Evolutionary conservation across 345 rosid genomes (phyloP).

Genomic region (Moricandia moricandioides): DNA sequence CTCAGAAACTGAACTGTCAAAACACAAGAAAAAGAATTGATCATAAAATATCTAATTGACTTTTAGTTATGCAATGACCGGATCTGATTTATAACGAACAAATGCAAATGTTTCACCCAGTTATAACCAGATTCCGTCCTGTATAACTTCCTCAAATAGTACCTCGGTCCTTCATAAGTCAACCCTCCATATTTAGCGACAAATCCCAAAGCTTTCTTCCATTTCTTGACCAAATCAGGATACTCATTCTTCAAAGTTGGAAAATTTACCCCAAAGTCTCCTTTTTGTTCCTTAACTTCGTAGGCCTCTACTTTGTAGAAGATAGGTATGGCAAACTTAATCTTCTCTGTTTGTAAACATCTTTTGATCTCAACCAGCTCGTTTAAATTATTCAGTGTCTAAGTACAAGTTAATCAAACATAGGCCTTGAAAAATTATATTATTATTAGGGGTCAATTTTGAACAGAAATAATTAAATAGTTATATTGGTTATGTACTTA

Average conservation of each 20-base stretch:
- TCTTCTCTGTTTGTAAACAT: neutral
- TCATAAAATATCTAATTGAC: neutral
- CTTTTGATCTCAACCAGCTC: neutral
- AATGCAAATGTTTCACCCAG: no score
- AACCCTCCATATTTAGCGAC: neutral
- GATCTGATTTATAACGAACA: no score
- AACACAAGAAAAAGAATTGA: neutral
- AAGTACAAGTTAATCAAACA: no score
- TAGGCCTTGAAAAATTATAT: no score
- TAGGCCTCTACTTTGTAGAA: neutral
- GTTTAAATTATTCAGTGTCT: no score
- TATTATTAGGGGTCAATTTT: no score
- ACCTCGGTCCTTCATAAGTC: neutral
- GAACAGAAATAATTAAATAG: no score
- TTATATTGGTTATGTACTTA: no score
- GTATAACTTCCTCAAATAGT: neutral
- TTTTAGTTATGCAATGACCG: no score
- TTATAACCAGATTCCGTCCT: no score
- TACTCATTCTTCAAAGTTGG: neutral
- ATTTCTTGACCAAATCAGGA: neutral
- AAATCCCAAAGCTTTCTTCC: neutral
- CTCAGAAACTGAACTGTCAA: neutral
- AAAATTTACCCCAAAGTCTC: neutral
- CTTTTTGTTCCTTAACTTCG: neutral
- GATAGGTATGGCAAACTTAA: neutral